Conservation (phyloP, 768 basidiomycete genomes). For the Amyloporia xantha region DNA sequence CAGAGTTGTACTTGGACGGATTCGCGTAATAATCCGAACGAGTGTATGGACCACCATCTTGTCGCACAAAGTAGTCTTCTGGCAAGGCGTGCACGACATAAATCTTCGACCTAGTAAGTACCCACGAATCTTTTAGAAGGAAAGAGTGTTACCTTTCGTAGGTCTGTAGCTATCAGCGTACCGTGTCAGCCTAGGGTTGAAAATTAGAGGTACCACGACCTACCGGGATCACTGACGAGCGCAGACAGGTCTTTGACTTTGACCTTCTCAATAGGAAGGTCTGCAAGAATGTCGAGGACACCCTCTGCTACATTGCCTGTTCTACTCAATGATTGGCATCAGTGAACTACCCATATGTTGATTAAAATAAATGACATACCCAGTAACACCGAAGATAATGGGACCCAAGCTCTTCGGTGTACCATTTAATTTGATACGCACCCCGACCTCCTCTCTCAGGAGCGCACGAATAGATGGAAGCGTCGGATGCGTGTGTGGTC, state of each 20-base stretch:
- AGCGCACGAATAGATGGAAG: conserved; percentile 47
- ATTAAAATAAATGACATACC: no score
- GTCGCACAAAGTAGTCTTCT: conserved; percentile 59
- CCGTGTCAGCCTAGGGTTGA: no score
- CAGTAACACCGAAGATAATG: conserved; percentile 75
- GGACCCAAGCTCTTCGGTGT: conserved; percentile 66
- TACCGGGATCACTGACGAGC: conserved; percentile 51
- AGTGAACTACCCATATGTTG: neutral
- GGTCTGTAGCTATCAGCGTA: no score
- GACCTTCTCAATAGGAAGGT: conserved; percentile 62
- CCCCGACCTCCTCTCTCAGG: conserved; percentile 49
- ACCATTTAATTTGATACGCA: conserved; percentile 46
- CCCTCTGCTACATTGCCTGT: conserved; percentile 77
- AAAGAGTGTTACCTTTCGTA: conserved; percentile 55
- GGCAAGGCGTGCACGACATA: conserved; percentile 72
- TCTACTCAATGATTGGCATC: neutral
- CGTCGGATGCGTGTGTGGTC: conserved; percentile 68
- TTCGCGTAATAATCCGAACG: conserved; percentile 68
- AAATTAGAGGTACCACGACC: no score
- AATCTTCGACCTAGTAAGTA: conserved; percentile 36
- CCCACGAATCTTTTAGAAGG: no score
- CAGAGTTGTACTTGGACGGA: conserved; percentile 58
- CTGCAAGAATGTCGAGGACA: conserved; percentile 60
- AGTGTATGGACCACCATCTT: conserved; percentile 50
- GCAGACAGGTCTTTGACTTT: conserved; percentile 47